A percentile compares a stretch with the other conserved stretches of the same genome.
These are phyloP conservation scores for Citrus unshiu DNA, from an alignment of 345 rosid species.

Conservation along the genomic window DNA sequence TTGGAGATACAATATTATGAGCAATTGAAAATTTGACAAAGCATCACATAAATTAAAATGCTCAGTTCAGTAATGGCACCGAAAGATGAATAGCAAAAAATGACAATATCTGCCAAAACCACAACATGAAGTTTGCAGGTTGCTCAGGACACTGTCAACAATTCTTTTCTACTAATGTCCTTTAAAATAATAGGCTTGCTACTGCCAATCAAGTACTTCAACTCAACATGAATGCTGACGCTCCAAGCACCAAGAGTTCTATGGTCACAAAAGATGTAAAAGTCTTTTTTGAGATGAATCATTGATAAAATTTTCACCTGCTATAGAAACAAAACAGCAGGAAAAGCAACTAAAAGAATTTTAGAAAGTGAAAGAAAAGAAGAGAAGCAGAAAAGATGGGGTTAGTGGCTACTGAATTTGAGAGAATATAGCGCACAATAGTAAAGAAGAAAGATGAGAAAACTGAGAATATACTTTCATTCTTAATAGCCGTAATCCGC, in stretches of 20 bases:
- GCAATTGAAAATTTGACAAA: background rate
- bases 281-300: background rate
- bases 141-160: background rate
- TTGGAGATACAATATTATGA: no score
- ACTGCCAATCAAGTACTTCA: background rate
- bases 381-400: background rate
- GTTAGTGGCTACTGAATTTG: background rate
- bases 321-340: background rate
- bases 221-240: background rate
- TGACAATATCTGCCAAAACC: background rate
- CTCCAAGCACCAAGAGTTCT: background rate
- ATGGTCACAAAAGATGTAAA: background rate
- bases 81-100: background rate
- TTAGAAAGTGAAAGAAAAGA: background rate
- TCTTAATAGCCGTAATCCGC: background rate
- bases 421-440: background rate
- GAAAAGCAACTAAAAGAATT: background rate
- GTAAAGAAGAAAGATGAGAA: background rate
- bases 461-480: background rate
- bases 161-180: background rate
- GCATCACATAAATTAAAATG: background rate
- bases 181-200: background rate
- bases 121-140: background rate
- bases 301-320: background rate
- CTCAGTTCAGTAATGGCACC: background rate